phyloP scores from a whole-genome alignment of 148 eudicot genomes.

The Rhododendron ferrugineum region DNA sequence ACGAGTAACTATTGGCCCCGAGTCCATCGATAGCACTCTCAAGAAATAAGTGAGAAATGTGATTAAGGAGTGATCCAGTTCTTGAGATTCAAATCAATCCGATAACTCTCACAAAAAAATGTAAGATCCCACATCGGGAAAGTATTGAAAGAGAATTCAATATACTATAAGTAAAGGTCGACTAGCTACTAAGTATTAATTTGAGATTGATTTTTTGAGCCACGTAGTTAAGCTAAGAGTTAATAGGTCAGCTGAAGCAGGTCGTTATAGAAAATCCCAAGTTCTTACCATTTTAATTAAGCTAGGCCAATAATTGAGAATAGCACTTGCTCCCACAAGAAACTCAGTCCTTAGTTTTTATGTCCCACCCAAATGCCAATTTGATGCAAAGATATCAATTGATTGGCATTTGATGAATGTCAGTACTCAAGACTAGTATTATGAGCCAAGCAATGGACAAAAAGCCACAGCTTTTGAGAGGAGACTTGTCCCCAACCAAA shows the following conservation, averaged over 20 bases:
- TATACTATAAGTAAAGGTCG: no score
- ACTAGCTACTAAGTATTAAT: no score
- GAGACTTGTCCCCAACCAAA: background rate
- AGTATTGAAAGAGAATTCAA: no score
- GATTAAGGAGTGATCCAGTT: background rate
- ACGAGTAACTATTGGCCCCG: background rate
- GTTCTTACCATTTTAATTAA: background rate
- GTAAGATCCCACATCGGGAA: no score
- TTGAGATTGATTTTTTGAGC: no score
- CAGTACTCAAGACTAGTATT: background rate
- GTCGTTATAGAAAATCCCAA: background rate
- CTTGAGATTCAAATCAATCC: background rate
- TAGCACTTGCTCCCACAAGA: background rate
- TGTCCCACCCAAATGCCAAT: background rate
- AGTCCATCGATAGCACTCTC: background rate
- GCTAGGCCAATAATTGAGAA: background rate
- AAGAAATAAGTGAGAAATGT: background rate
- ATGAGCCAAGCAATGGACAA: background rate
- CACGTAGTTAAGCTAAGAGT: no score
- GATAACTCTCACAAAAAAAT: background rate
- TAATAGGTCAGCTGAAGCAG: fast-evolving
- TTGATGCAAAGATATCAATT: background rate
- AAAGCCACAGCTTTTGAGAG: slow-evolving; percentile 11
- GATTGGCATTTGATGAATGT: background rate
- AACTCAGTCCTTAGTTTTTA: background rate